A percentile compares a stretch with the other conserved stretches of the same genome.
Conservation (phyloP, 257 asterid species). For the Nicotiana attenuata region DNA sequence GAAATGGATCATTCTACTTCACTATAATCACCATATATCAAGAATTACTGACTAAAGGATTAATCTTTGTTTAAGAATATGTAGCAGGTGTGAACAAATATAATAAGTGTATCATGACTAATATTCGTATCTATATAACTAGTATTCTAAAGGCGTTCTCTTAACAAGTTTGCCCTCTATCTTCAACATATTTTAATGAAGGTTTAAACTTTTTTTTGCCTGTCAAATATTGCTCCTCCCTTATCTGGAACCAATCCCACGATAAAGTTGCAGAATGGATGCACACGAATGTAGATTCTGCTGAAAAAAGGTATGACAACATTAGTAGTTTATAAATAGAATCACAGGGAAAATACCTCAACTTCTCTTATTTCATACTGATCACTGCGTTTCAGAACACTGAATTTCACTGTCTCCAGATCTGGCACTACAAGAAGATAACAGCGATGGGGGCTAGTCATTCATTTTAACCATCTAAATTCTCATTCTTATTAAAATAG, state of each 20-base stretch:
- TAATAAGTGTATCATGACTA: not conserved
- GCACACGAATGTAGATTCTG: not conserved
- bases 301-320: not conserved
- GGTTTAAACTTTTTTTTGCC: not conserved
- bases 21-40: not conserved
- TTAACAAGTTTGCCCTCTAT: not conserved
- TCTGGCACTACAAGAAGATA: slow-evolving; percentile 51
- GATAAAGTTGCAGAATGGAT: not conserved
- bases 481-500: not conserved
- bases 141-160: not conserved
- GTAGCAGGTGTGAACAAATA: not conserved
- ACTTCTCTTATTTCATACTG: slow-evolving; percentile 77
- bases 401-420: slow-evolving; percentile 73
- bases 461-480: not conserved
- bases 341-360: slow-evolving; percentile 39
- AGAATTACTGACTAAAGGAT: not conserved
- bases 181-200: not conserved
- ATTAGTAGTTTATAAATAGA: not conserved
- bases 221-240: not conserved
- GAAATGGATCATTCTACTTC: not conserved
- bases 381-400: slow-evolving; percentile 50
- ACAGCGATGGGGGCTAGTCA: not conserved
- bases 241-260: not conserved
- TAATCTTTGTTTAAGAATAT: not conserved
- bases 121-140: not conserved